phyloP scores from a whole-genome alignment of 2,329 filamentous ascomycete species.

The Spiromastix sp. region DNA sequence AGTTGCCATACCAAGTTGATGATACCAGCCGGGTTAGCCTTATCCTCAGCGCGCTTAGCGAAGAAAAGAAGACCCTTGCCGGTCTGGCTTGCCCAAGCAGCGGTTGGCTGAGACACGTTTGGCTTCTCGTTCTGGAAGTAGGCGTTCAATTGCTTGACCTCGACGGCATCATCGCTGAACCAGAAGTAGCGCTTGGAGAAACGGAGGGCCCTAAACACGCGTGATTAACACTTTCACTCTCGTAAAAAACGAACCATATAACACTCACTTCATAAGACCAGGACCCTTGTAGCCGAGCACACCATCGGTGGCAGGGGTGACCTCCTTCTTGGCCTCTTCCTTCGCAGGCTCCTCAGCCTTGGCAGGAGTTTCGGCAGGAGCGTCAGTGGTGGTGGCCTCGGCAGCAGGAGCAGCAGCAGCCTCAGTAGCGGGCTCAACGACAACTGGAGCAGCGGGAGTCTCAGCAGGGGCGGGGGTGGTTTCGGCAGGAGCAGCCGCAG shows the following conservation, averaged over 20 bases:
- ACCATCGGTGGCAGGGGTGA: conserved; percentile 70
- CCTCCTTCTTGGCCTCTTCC: conserved; percentile 20
- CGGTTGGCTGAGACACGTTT: conserved; percentile 63
- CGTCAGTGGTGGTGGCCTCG: conserved; percentile 23
- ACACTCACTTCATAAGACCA: conserved; percentile 75
- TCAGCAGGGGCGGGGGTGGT: conserved; percentile 22
- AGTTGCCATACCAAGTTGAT: conserved; percentile 64
- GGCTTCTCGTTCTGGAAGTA: conserved; percentile 89
- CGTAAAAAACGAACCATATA: too few relatives aligned
- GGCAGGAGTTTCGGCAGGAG: too few relatives aligned
- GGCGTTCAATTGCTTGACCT: conserved; percentile 59
- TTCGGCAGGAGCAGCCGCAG: conserved; percentile 28
- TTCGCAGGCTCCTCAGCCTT: conserved; percentile 26
- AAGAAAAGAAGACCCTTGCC: conserved; percentile 93
- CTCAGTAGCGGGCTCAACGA: conserved; percentile 11
- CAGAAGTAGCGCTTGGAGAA: conserved; percentile 92
- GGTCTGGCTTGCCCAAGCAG: conserved; percentile 84
- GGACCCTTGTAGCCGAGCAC: conserved; percentile 81
- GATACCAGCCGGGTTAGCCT: conserved; percentile 67
- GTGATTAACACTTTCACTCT: too few relatives aligned
- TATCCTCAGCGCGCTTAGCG: conserved; percentile 73
- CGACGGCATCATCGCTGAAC: conserved; percentile 64
- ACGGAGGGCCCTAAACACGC: conserved; percentile 64
- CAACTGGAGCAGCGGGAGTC: conserved; percentile 30
- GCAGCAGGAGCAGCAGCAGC: conserved; percentile 8